A percentile compares a stretch with the other conserved stretches of the same genome.
phyloP scores from a whole-genome alignment of 1,284 basidiomycete genomes.

The Xerocomus minutiporus region DNA sequence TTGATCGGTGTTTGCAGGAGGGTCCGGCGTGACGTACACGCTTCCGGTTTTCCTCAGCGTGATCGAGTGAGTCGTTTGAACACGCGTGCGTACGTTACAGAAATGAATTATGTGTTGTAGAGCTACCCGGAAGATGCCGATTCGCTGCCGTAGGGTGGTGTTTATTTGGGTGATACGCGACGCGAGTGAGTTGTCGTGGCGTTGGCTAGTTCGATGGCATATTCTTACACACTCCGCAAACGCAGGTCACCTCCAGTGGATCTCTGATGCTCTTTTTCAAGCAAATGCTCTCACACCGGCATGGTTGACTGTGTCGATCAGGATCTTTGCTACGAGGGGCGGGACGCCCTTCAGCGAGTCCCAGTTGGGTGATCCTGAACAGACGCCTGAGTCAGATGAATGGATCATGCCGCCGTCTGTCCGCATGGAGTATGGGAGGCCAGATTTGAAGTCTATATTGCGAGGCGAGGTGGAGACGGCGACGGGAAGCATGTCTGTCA shows the following conservation, averaged over 20 bases:
- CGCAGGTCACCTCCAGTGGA: constrained; percentile 32
- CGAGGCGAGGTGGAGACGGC: constrained; percentile 21
- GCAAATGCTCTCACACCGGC: constrained; percentile 22
- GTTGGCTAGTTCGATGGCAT: not conserved
- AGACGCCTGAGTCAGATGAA: not conserved
- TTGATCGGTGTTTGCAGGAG: constrained; percentile 26
- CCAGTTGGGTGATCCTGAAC: constrained; percentile 11
- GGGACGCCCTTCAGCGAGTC: constrained; percentile 5
- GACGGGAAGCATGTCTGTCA: constrained; percentile 26
- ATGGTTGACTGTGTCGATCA: constrained; percentile 31
- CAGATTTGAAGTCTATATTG: constrained; percentile 20
- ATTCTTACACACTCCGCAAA: not conserved
- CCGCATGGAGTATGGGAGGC: constrained; percentile 20
- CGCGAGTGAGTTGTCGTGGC: constrained; percentile 23
- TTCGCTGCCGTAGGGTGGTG: constrained; percentile 28
- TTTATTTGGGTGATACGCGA: constrained; percentile 41
- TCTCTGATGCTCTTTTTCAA: constrained; percentile 30
- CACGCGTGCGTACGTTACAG: not conserved
- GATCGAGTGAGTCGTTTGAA: constrained; percentile 31
- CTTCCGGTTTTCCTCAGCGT: constrained; percentile 38
- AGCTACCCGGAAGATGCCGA: constrained; percentile 18
- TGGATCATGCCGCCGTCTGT: constrained; percentile 7
- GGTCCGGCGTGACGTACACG: constrained; percentile 41
- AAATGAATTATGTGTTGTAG: constrained; percentile 17
- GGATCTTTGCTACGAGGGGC: constrained; percentile 32